phyloP scores from a whole-genome alignment of 805 yeast species.

The Candida boleticola region DNA sequence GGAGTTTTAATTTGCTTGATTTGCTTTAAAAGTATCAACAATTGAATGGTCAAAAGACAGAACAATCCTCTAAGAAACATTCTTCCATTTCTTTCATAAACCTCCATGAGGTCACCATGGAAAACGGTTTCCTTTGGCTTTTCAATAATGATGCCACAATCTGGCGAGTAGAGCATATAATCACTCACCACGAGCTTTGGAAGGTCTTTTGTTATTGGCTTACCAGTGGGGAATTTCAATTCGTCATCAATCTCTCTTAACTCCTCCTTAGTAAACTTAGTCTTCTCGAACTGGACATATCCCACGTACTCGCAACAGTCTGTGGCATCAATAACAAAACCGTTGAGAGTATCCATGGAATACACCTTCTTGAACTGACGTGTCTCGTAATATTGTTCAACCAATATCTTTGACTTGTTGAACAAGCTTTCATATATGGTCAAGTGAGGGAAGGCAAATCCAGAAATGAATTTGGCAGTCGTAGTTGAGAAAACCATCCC shows the following conservation, averaged over 20 bases:
- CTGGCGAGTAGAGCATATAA: constrained; percentile 80
- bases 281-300: constrained; percentile 67
- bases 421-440: constrained; percentile 41
- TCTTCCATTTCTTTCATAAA: constrained; percentile 18
- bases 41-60: constrained; percentile 47
- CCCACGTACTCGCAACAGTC: constrained; percentile 68
- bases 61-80: constrained; percentile 31
- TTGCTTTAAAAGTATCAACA: constrained; percentile 60
- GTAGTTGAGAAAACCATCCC: constrained; percentile 55
- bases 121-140: constrained; percentile 16
- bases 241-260: constrained; percentile 69
- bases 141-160: constrained; percentile 66
- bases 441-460: constrained; percentile 61
- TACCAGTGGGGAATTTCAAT: constrained; percentile 68
- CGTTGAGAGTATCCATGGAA: constrained; percentile 35
- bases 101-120: constrained; percentile 61
- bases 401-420: constrained; percentile 43
- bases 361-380: constrained; percentile 22
- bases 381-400: constrained; percentile 39
- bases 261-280: constrained; percentile 51
- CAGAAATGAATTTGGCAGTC: constrained; percentile 63
- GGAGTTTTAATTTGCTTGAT: constrained; percentile 75
- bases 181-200: constrained; percentile 56
- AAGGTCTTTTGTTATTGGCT: constrained; percentile 55
- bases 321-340: constrained; percentile 27